Base-by-base conservation (phyloP, 495 filamentous ascomycete species). In the Aspergillus ellipticus region DNA sequence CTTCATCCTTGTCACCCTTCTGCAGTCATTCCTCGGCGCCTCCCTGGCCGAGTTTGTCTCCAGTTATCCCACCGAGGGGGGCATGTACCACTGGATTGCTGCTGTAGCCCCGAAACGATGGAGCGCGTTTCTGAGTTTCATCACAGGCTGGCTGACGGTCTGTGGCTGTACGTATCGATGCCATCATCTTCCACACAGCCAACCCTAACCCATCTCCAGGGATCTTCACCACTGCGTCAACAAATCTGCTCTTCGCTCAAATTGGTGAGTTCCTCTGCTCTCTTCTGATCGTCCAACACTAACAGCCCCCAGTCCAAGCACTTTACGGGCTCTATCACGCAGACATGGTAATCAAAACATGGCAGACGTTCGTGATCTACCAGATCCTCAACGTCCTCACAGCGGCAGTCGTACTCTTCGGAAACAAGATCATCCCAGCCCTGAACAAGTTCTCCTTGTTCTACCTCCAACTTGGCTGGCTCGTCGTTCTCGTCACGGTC, bases 401-500 rank as follows among this genome's bases (percentile, higher is more conserved):
- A 13, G 35, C 35, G 5, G 35, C 35, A 0, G 35, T 39, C 10
- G 35, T 39, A 0, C 35, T 39, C n/a, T 39, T 39, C 2, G 33
- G 41, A 20, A 57, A 21, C 47, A 63, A 62, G 86, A 62, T 83
- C 85, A 56, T 77, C 35, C 35, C 35, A 4, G 35, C 35, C 0
- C 35, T 39, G 10, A 39, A 39, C 35, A 39, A 39, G 35, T 39
- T 39, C 35, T 39, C 35, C 35, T 13, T 39, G 0, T 39, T 39
- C 35, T 39, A 91, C n/a, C 77, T 87, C 37, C 68, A 73, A 22
- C 49, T 92, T n/a, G 79, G 77, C 8, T 89, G 89, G 41, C 75
- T 85, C 8, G 66, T 89, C 16, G 70, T 89, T n/a, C 86, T 86
- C 22, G 82, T 91, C 20, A 73, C 90, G 15, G 88, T 91, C 4